Percentiles rank a stretch among this genome's conserved stretches.
Conservation (phyloP, 1,284 basidiomycete genomes). For the Malassezia obtusa region DNA sequence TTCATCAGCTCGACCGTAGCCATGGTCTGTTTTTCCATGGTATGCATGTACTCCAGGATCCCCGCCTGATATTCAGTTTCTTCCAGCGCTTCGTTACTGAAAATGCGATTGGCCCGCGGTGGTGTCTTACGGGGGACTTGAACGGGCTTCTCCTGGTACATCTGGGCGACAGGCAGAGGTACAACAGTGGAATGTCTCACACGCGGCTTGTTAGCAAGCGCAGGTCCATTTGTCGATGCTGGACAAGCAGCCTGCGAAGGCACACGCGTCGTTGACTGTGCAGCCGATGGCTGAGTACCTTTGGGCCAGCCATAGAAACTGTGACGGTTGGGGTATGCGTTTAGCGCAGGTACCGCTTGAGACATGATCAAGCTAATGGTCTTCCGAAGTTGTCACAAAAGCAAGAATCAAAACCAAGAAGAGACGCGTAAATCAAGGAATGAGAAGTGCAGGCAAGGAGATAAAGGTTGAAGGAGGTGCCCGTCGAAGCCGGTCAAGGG, state of each 20-base stretch:
- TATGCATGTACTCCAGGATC: constrained; percentile 82
- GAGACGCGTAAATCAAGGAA: too few relatives aligned
- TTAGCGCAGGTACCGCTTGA: neutral
- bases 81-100: constrained; percentile 19
- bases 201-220: neutral
- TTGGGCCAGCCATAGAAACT: constrained; percentile 18
- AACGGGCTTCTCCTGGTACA: constrained; percentile 22
- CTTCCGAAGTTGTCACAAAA: too few relatives aligned
- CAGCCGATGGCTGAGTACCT: neutral
- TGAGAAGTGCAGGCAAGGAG: too few relatives aligned
- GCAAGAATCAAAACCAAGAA: too few relatives aligned
- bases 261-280: neutral
- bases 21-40: constrained; percentile 86
- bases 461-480: too few relatives aligned
- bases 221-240: neutral
- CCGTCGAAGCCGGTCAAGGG: neutral
- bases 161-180: neutral
- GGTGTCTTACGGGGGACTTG: neutral
- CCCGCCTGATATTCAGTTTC: constrained; percentile 95
- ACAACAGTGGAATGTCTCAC: constrained; percentile 5
- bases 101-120: constrained; percentile 34
- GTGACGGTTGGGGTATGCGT: constrained; percentile 7
- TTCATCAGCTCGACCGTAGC: constrained; percentile 89
- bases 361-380: neutral
- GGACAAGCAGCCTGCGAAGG: constrained; percentile 1